phyloP scores from a whole-genome alignment of 1,284 basidiomycete species.

The Malassezia sympodialis region DNA sequence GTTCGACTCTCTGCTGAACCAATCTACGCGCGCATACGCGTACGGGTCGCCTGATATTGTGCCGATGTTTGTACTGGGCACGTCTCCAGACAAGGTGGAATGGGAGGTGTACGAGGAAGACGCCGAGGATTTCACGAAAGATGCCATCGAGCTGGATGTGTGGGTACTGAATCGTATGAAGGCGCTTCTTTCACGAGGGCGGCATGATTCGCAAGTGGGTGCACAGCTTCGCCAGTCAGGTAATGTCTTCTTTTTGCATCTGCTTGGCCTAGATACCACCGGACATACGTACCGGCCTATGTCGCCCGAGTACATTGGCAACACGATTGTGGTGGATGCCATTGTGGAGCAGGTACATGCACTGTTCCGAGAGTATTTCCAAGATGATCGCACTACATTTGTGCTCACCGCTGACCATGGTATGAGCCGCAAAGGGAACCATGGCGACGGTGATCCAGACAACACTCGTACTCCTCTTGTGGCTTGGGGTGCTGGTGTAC shows the following conservation, averaged over 20 bases:
- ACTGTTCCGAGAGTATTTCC: slow-evolving; percentile 56
- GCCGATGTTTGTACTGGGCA: slow-evolving; percentile 74
- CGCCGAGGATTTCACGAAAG: slow-evolving; percentile 55
- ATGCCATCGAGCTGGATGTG: slow-evolving; percentile 66
- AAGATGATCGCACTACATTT: slow-evolving; percentile 59
- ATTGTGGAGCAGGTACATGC: slow-evolving; percentile 63
- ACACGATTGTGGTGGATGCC: slow-evolving; percentile 68
- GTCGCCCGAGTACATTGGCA: slow-evolving; percentile 76
- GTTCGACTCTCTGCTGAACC: slow-evolving; percentile 82
- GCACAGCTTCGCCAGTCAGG: slow-evolving; percentile 52
- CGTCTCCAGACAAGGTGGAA: slow-evolving; percentile 58
- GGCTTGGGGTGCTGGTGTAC: slow-evolving; percentile 65
- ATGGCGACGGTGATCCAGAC: slow-evolving; percentile 80
- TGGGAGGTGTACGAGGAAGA: slow-evolving; percentile 69
- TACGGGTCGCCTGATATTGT: slow-evolving; percentile 83
- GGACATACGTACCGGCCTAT: slow-evolving; percentile 79
- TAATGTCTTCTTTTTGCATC: slow-evolving; percentile 71
- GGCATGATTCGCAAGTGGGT: slow-evolving; percentile 49
- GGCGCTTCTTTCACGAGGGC: slow-evolving; percentile 47
- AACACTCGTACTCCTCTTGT: slow-evolving; percentile 75
- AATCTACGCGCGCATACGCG: slow-evolving; percentile 65
- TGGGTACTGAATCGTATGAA: slow-evolving; percentile 68
- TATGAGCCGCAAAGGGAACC: slow-evolving; percentile 79
- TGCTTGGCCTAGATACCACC: slow-evolving; percentile 75
- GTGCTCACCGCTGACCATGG: slow-evolving; percentile 83